These are phyloP conservation scores for Cicer judaicum DNA, from an alignment of 306 rosid species.

Conservation along the genomic window DNA sequence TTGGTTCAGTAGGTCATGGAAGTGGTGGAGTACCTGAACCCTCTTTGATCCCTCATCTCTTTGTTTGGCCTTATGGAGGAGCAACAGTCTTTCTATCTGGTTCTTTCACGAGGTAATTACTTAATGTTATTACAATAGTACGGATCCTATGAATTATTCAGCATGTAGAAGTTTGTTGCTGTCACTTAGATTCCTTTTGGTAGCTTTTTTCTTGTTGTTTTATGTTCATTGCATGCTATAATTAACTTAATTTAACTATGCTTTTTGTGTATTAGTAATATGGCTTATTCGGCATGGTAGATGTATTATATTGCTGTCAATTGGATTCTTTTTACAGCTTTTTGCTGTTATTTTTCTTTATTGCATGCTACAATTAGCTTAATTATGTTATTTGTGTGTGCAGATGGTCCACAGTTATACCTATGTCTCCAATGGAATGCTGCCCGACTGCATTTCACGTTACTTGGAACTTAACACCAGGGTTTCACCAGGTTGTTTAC, in stretches of 20 bases:
- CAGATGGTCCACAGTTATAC: constrained; percentile 63
- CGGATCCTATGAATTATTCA: neutral
- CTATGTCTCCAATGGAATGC: constrained; percentile 66
- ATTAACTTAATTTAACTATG: constrained; percentile 28
- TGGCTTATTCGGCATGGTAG: neutral
- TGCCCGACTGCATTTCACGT: constrained; percentile 63
- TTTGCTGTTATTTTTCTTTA: neutral
- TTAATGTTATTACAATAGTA: no score
- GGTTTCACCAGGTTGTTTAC: constrained; percentile 64
- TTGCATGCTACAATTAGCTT: constrained; percentile 4
- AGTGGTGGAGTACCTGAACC: neutral
- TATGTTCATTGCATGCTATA: neutral
- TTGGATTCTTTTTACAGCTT: neutral
- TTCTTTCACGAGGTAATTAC: neutral
- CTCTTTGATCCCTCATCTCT: neutral
- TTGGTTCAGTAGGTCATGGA: neutral
- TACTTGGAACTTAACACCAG: constrained; percentile 59
- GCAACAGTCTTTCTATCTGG: neutral
- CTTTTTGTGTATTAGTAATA: neutral
- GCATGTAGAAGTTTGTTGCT: neutral
- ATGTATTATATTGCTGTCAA: neutral
- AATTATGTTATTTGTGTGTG: constrained; percentile 36
- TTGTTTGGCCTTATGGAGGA: constrained; percentile 11
- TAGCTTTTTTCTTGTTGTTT: no score
- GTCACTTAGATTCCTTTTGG: neutral